phyloP scores from a whole-genome alignment of 2,329 filamentous ascomycete genomes.

The Colletotrichum sp. region DNA sequence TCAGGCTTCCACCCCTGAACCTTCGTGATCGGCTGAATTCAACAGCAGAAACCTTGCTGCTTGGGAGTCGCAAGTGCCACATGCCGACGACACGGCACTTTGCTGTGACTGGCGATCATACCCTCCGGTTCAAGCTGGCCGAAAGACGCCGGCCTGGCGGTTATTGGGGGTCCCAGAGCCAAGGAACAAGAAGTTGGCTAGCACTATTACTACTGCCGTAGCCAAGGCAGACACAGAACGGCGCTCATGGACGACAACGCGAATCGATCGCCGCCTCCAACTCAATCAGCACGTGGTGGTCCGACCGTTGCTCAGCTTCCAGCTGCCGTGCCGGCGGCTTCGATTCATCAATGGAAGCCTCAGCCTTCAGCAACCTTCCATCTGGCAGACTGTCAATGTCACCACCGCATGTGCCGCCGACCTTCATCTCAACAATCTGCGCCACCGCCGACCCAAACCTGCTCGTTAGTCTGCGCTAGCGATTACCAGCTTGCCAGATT shows the following conservation, averaged over 20 bases:
- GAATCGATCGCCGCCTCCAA: background rate
- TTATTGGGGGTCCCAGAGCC: background rate
- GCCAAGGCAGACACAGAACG: background rate
- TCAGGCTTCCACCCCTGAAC: background rate
- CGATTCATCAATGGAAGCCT: background rate
- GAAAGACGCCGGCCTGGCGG: background rate
- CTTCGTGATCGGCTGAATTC: background rate
- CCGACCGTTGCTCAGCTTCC: background rate
- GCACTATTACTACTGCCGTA: background rate
- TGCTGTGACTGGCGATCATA: constrained; percentile 16
- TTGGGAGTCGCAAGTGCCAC: background rate
- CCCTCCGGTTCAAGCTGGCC: background rate
- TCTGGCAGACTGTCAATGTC: background rate
- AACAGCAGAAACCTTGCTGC: background rate
- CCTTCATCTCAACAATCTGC: background rate
- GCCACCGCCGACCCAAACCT: background rate
- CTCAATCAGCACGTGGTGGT: background rate
- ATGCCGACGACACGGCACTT: background rate
- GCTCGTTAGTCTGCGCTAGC: background rate
- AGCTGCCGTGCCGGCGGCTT: background rate
- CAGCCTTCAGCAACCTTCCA: constrained; percentile 7
- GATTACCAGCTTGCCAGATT: background rate
- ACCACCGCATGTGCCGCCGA: background rate
- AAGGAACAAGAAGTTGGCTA: background rate
- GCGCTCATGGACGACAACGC: background rate